phyloP scores from a whole-genome alignment of 805 yeast genomes.

The Kuraishia hungarica region DNA sequence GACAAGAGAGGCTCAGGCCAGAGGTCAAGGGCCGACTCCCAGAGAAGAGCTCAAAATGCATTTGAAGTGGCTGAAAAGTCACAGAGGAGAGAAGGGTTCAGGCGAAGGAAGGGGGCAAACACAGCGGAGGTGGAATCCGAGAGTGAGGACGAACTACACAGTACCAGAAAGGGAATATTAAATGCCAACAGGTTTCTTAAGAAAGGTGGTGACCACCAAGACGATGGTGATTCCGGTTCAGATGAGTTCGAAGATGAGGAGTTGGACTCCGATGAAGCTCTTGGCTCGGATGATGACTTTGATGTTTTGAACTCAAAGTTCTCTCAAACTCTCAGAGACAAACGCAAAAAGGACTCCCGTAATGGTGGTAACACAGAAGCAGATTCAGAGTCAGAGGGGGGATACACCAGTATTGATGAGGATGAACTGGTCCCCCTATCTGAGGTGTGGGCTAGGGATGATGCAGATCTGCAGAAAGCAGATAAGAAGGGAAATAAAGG shows the following conservation, averaged over 20 bases:
- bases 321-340: conserved; percentile 62
- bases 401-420: conserved; percentile 69
- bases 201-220: neutral
- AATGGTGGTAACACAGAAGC: conserved; percentile 15
- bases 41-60: conserved; percentile 12
- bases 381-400: conserved; percentile 14
- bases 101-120: neutral
- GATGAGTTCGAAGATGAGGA: conserved; percentile 29
- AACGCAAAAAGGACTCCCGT: conserved; percentile 24
- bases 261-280: conserved; percentile 69
- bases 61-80: conserved; percentile 18
- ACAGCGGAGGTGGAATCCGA: neutral
- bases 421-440: conserved; percentile 65
- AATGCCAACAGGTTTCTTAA: neutral
- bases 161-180: neutral
- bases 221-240: conserved; percentile 14
- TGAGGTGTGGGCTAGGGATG: conserved; percentile 87
- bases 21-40: conserved; percentile 1
- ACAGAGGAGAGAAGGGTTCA: conserved; percentile 1
- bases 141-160: neutral
- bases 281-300: conserved; percentile 72
- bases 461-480: conserved; percentile 29
- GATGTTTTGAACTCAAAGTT: conserved; percentile 56
- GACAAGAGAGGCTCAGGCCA: neutral
- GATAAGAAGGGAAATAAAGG: conserved; percentile 11